phyloP scores from a whole-genome alignment of 2,329 filamentous ascomycete species.

The Sclerotinia subarctica region DNA sequence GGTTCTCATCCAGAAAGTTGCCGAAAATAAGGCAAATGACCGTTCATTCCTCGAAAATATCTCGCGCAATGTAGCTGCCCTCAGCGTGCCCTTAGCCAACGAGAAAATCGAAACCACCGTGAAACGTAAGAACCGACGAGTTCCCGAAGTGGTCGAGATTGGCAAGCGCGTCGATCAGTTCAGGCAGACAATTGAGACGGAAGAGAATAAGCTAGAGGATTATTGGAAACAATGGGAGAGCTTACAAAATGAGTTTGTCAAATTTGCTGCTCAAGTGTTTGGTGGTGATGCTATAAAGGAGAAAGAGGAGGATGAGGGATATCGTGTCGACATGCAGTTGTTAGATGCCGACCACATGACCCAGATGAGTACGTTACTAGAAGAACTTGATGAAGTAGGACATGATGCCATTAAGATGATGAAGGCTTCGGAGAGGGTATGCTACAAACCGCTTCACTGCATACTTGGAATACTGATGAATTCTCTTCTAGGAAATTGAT shows the following conservation, averaged over 20 bases:
- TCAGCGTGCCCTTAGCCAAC: slow-evolving; percentile 27
- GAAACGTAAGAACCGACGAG: slow-evolving; percentile 24
- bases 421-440: slow-evolving; percentile 35
- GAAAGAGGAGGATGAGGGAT: slow-evolving; percentile 22
- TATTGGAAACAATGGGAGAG: slow-evolving; percentile 36
- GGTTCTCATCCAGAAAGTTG: slow-evolving; percentile 22
- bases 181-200: slow-evolving; percentile 26
- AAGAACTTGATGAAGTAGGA: slow-evolving; percentile 29
- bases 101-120: slow-evolving; percentile 29
- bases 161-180: slow-evolving; percentile 30
- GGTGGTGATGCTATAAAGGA: slow-evolving; percentile 25
- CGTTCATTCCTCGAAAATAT: slow-evolving; percentile 25
- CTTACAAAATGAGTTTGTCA: slow-evolving; percentile 32
- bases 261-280: slow-evolving; percentile 28
- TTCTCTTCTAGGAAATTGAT: slow-evolving; percentile 24
- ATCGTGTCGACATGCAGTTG: slow-evolving; percentile 28
- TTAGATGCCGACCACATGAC: slow-evolving; percentile 27
- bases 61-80: neutral
- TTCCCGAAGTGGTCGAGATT: slow-evolving; percentile 26
- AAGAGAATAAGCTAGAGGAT: slow-evolving; percentile 28
- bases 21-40: slow-evolving; percentile 15
- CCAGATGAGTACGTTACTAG: slow-evolving; percentile 26
- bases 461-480: neutral
- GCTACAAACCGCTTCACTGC: neutral
- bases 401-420: slow-evolving; percentile 28